phyloP scores from a whole-genome alignment of 805 yeast species.

The Wickerhamomyces subpelliculosus region DNA sequence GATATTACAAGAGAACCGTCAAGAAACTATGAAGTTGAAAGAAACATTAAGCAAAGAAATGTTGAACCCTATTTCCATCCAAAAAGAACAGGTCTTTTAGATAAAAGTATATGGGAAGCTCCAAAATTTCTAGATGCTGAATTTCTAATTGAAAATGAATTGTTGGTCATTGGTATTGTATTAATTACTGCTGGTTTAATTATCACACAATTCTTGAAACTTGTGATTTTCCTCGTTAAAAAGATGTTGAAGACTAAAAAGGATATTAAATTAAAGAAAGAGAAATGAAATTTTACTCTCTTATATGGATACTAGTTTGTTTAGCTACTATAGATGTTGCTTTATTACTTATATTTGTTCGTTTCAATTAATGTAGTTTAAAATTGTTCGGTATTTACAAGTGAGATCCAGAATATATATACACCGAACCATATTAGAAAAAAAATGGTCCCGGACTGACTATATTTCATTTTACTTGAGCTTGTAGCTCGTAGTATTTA shows the following conservation, averaged over 20 bases:
- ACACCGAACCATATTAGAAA: no score
- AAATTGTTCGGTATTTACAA: no score
- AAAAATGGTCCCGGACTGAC: no score
- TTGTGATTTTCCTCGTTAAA: not conserved
- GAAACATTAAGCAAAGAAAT: constrained; percentile 36
- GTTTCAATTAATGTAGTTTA: no score
- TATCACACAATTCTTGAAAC: not conserved
- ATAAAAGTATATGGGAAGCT: constrained; percentile 18
- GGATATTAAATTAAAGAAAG: not conserved
- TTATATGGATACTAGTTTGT: not conserved
- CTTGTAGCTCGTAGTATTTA: no score
- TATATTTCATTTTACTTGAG: no score
- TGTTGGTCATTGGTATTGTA: constrained; percentile 33
- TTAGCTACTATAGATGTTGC: no score
- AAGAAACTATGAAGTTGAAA: constrained; percentile 45
- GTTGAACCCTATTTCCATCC: constrained; percentile 24
- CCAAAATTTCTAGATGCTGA: constrained; percentile 38
- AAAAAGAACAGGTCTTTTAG: constrained; percentile 26
- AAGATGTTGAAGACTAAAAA: not conserved
- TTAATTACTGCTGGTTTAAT: constrained; percentile 5
- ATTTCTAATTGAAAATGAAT: constrained; percentile 44
- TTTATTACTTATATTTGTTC: not conserved
- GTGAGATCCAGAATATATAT: no score
- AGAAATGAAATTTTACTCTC: not conserved
- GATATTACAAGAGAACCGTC: constrained; percentile 47